phyloP scores from a whole-genome alignment of 192 early-diverging fungal species.

The Diversispora eburnea region DNA sequence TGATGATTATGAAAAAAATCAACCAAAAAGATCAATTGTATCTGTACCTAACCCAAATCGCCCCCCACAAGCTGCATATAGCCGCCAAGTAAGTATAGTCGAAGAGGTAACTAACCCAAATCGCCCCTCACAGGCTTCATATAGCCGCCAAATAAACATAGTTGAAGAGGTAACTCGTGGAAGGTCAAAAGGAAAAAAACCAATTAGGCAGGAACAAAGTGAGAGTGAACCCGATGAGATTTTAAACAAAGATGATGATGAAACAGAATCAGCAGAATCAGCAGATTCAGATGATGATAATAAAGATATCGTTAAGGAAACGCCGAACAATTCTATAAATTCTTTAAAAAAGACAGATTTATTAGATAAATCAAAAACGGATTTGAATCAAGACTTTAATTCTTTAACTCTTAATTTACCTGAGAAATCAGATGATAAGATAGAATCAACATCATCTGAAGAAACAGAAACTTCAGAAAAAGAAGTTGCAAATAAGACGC shows the following conservation, averaged over 20 bases:
- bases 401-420: too few relatives aligned
- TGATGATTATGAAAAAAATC: neutral
- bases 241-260: neutral
- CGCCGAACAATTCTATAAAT: too few relatives aligned
- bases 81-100: neutral
- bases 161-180: neutral
- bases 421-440: too few relatives aligned
- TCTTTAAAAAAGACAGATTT: too few relatives aligned
- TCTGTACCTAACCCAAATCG: too few relatives aligned
- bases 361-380: too few relatives aligned
- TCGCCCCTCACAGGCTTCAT: neutral
- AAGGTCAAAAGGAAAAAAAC: conserved; percentile 9
- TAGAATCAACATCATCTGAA: neutral
- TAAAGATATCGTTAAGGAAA: neutral
- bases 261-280: neutral
- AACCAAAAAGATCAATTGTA: neutral
- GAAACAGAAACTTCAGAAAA: neutral
- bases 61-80: neutral
- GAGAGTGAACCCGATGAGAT: neutral
- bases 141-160: neutral
- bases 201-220: neutral
- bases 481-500: conserved; percentile 12
- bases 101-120: neutral
- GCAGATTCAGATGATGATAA: neutral
- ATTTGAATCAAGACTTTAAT: too few relatives aligned